Evolutionary conservation across 495 filamentous ascomycete genomes (phyloP).

Genomic region (Penicillium salamii): DNA sequence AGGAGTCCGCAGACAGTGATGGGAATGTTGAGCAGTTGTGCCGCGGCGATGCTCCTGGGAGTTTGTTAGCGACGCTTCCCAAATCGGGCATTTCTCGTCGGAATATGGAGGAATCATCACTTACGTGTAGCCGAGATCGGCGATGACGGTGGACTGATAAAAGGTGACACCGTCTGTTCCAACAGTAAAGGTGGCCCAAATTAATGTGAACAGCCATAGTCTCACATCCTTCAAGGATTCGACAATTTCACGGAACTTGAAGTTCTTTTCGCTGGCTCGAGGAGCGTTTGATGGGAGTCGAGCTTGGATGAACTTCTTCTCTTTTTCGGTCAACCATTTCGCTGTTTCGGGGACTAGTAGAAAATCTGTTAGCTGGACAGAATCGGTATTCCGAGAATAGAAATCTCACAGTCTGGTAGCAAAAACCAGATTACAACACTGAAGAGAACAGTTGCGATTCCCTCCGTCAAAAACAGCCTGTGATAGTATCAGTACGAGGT

Average conservation of each 20-base stretch:
- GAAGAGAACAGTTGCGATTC: slow-evolving; percentile 35
- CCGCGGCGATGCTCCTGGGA: slow-evolving; percentile 32
- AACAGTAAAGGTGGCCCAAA: slow-evolving; percentile 42
- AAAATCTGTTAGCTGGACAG: background rate
- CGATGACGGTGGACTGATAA: slow-evolving; percentile 43
- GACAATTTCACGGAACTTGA: slow-evolving; percentile 33
- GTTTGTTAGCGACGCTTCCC: background rate
- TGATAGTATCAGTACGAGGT: background rate
- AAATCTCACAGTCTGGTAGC: slow-evolving; percentile 31
- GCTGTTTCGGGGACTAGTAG: slow-evolving; percentile 19
- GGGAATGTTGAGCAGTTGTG: slow-evolving; percentile 38
- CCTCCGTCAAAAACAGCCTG: slow-evolving; percentile 37
- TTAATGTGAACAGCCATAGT: slow-evolving; percentile 28
- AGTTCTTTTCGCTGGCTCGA: slow-evolving; percentile 29
- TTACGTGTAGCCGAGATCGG: slow-evolving; percentile 40
- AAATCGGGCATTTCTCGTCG: background rate
- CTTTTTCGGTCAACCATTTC: slow-evolving; percentile 37
- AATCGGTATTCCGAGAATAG: background rate
- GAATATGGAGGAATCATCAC: slow-evolving; percentile 4
- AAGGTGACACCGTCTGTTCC: slow-evolving; percentile 43
- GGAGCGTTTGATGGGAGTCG: slow-evolving; percentile 40
- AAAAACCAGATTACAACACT: slow-evolving; percentile 27
- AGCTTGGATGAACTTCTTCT: slow-evolving; percentile 40
- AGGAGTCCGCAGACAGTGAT: slow-evolving; percentile 35
- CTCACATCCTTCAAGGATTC: slow-evolving; percentile 25